Conservation (phyloP, 1,139 yeast species). For the Scheffersomyces lignicola region DNA sequence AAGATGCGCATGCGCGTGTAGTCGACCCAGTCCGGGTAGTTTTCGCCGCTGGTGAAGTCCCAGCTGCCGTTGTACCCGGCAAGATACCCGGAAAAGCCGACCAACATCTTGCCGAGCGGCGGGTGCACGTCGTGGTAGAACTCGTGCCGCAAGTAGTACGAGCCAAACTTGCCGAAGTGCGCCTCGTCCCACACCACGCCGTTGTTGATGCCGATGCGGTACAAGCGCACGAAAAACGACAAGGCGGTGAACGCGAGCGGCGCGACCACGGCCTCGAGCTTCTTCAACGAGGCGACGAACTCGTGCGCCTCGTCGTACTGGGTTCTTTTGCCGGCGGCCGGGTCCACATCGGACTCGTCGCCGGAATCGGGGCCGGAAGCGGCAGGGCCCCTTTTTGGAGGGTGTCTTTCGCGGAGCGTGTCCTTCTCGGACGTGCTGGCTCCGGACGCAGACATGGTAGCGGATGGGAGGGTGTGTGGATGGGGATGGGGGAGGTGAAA, state of each 20-base stretch:
- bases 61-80: conserved; percentile 97
- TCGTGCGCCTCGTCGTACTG: conserved; percentile 32
- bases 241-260: conserved; percentile 50
- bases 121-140: conserved; percentile 99
- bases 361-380: neutral
- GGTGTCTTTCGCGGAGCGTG: conserved; percentile 21
- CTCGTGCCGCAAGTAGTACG: conserved; percentile 87
- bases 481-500: no score
- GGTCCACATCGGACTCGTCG: no score
- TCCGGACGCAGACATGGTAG: conserved; percentile 28
- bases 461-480: no score
- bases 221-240: conserved; percentile 53
- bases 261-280: conserved; percentile 37
- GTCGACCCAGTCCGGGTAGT: conserved; percentile 83
- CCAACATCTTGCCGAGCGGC: conserved; percentile 95
- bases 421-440: conserved; percentile 19
- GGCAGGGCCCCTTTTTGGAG: neutral
- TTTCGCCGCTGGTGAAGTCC: conserved; percentile 87
- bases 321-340: conserved; percentile 25
- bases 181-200: conserved; percentile 68
- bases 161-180: conserved; percentile 91
- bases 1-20: conserved; percentile 91
- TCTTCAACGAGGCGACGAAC: conserved; percentile 28
- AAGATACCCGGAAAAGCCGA: conserved; percentile 89
- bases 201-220: conserved; percentile 49